Conservation (phyloP, 495 filamentous ascomycete genomes). For the Copromyces sp. region DNA sequence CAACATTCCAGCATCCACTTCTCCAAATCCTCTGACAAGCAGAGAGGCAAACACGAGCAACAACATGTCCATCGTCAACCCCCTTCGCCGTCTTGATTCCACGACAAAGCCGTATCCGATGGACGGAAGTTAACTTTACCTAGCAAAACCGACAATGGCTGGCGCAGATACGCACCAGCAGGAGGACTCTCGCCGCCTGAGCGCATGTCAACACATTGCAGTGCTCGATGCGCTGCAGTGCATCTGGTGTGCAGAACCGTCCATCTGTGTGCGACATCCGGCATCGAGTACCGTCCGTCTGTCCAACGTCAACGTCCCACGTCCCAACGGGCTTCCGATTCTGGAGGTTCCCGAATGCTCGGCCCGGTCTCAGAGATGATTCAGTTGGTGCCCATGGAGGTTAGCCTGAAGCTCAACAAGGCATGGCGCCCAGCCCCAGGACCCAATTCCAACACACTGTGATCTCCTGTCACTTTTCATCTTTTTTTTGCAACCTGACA, state of each 20-base stretch:
- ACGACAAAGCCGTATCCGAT: background rate
- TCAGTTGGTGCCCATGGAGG: background rate
- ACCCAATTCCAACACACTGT: background rate
- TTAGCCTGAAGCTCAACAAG: background rate
- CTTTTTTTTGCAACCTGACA: background rate
- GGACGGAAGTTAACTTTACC: background rate
- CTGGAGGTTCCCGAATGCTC: background rate
- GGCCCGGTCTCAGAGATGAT: background rate
- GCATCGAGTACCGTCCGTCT: background rate
- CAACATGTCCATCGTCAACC: background rate
- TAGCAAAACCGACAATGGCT: background rate
- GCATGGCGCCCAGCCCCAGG: background rate
- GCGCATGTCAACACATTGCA: background rate
- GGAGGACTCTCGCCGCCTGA: background rate
- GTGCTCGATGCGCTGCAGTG: background rate
- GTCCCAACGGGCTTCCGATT: background rate
- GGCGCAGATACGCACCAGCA: background rate
- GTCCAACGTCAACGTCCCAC: background rate
- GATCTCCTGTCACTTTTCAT: background rate
- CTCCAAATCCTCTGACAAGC: background rate
- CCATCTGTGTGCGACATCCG: background rate
- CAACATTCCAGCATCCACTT: background rate
- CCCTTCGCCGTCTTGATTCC: background rate
- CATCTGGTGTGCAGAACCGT: background rate
- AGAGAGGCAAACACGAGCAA: background rate